A percentile compares a stretch with the other conserved stretches of the same genome.
phyloP scores from a whole-genome alignment of 306 rosid species.

The Corylus americana region DNA sequence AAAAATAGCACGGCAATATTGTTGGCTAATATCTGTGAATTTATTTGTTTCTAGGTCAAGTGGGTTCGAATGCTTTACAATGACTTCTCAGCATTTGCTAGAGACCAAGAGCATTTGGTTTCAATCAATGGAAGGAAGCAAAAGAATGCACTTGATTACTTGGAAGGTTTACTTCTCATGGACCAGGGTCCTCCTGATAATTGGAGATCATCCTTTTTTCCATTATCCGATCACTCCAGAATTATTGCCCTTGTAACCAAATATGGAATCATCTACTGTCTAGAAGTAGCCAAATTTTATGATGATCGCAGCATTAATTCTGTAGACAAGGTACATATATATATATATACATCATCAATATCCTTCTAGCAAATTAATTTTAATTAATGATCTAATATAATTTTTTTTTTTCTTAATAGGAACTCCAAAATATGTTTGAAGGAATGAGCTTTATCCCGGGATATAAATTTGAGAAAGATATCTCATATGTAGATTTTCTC shows the following conservation, averaged over 20 bases:
- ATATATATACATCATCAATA: no score
- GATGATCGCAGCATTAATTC: slow-evolving; percentile 40
- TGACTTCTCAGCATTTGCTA: slow-evolving; percentile 52
- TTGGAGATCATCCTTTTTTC: slow-evolving; percentile 96
- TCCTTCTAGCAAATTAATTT: no score
- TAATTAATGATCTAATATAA: neutral
- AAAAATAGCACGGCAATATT: no score
- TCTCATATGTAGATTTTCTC: slow-evolving; percentile 61
- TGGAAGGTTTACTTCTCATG: slow-evolving; percentile 74
- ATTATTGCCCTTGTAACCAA: slow-evolving; percentile 53
- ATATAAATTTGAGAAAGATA: slow-evolving; percentile 62
- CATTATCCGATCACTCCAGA: slow-evolving; percentile 59
- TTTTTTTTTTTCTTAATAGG: slow-evolving; percentile 37
- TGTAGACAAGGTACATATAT: slow-evolving; percentile 48
- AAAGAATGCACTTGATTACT: slow-evolving; percentile 54
- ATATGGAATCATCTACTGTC: slow-evolving; percentile 61
- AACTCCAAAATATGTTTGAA: slow-evolving; percentile 41
- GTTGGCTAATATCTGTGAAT: neutral
- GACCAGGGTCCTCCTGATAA: slow-evolving; percentile 71
- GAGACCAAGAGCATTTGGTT: slow-evolving; percentile 38
- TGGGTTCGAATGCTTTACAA: slow-evolving; percentile 73
- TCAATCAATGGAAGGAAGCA: slow-evolving; percentile 47
- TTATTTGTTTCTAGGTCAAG: slow-evolving; percentile 55
- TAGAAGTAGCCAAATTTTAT: slow-evolving; percentile 72
- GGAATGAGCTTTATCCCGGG: slow-evolving; percentile 66